Base-by-base conservation (phyloP, 192 early-diverging fungal species). In the Irineochytrium annulatum region DNA sequence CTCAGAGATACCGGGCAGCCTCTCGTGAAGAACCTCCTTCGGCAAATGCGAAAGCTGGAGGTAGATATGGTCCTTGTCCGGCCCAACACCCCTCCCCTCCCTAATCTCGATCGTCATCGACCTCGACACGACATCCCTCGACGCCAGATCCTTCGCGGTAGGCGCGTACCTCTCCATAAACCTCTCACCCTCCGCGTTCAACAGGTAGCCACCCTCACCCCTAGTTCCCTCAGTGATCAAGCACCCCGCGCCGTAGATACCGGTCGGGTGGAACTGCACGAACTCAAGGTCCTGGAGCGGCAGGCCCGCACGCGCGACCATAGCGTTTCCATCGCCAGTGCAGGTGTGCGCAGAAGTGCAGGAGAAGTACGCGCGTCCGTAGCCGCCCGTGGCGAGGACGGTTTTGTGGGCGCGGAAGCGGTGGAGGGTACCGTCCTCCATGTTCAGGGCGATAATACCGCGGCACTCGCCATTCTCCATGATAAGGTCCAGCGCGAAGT, bases 161-260 rank as follows among this genome's bases (percentile, higher is more conserved):
- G 96, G 96, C 48, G 96, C 94, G 74, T 99, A 99, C 71, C 94
- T 86, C 80, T 95, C 94, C 96, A 99, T 99, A 82, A 97, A 99
- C 67, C 91, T 89, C 77, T 97, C 96, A 73, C 94, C 94, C 72
- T 92, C 74, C 43, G 86, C 84, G 86, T 99, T 99, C 69, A 99
- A 75, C 65, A 99, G 72, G 72, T 92, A 91, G 54, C 96, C 96
- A 68, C 96, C 94, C 82, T 97, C 96, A 72, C 96, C 94, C 77
- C 94, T 91, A 55, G 89, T 70, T 35, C 91, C 93, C 75, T 99
- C 96, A 19, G 96, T 97, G 72, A 99, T 97, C 60, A 97, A 76
- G 69, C 94, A 97, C 19, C 96, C 96, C 53, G 94, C 90, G 57
- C 94, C 94, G 75, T 98, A 98, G 73, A 98, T 95, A 71, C 96